Conservation (phyloP, 179 eudicot species). For the Spergularia azorica region DNA sequence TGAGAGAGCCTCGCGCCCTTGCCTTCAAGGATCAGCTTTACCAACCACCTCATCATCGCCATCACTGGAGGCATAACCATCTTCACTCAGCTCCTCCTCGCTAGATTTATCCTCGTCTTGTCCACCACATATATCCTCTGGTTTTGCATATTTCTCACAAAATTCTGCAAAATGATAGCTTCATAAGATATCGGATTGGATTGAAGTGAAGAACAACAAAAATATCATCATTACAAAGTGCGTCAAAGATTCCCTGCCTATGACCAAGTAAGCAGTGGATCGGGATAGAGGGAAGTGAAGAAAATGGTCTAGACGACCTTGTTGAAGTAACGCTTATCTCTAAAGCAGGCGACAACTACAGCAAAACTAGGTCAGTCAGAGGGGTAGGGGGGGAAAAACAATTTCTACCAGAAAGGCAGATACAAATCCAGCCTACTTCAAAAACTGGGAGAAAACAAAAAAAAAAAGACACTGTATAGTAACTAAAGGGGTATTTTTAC, state of each 20-base stretch:
- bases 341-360: background rate
- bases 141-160: conserved; percentile 67
- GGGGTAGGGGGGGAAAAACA: too few species aligned
- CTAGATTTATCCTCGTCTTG: conserved; percentile 54
- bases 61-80: conserved; percentile 56
- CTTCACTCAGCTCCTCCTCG: conserved; percentile 67
- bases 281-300: background rate
- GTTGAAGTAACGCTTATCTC: background rate
- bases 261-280: background rate
- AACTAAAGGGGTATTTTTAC: background rate
- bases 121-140: conserved; percentile 56
- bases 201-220: background rate
- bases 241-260: background rate
- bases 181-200: background rate
- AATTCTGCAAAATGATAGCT: conserved; percentile 39
- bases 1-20: background rate
- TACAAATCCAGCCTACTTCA: background rate
- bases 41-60: conserved; percentile 67
- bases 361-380: too few species aligned
- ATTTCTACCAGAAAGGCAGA: background rate
- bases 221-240: background rate
- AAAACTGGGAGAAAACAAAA: background rate
- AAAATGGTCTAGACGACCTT: background rate
- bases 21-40: conserved; percentile 52
- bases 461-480: background rate